Base-by-base conservation (phyloP, 805 yeast species). In the Hanseniaspora meyeri region DNA sequence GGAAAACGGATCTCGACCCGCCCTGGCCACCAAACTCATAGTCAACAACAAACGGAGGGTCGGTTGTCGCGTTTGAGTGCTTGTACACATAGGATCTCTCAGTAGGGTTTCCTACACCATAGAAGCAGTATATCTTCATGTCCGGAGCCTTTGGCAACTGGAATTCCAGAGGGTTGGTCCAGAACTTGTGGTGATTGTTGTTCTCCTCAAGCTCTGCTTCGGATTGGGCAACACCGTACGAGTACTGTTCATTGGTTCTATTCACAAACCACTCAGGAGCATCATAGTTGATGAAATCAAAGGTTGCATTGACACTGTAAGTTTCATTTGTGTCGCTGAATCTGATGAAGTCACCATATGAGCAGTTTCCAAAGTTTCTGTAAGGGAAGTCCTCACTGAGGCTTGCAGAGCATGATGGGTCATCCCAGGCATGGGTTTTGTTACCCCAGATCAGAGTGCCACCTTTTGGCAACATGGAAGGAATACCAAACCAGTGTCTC, bases 61-160 rank as follows among this genome's bases (percentile, higher is more conserved):
- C 77, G 4, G 78, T 65, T 0, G 73, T 69, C 56, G 79, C 77
- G 59, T 80, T 79, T 56, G 85, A 85, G 62, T 85, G 88, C 55
- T 79, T 81, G 69, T 93, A 93, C 37, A 82, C 79, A 70, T 93
- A 93, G 0, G 95, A 90, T 47, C 98, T 77, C 68, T 93, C 98
- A 0, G 98, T 91, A 24, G 95, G 95, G 61, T 89, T 91, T 8
- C 96, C 95, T n/a, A 89, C 88, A 5, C 98, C 98, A 64, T 93
- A 93, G 64, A 93, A 83, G 65, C 96, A 87, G 69, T 74, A 93
- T 10, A 89, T 74, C 61, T 87, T 85, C 84, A 93, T 73, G 65
- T 87, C 87, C 3, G 97, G 97, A 0, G 98, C 98, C 64, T 85
- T 75, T 1, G 98, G 98, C 45, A 93, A 76, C 3, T 91, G 80